Base-by-base conservation (phyloP, 176 grass and related monocot species). In the Cenchrus fungigraminus region DNA sequence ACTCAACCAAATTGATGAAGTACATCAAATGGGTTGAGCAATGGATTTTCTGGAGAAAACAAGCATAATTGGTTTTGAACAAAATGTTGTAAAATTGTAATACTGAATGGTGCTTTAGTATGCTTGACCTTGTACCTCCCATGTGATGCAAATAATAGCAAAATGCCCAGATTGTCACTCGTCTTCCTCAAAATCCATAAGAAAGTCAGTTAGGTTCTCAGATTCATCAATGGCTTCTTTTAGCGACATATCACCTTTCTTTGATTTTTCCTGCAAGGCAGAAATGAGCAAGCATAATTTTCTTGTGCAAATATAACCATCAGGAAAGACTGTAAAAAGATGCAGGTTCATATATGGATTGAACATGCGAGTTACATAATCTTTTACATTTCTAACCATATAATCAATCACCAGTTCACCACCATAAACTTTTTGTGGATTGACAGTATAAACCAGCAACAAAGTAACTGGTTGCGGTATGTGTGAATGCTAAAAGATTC, bases 151-250 rank as follows among this genome's bases (percentile, higher is more conserved):
- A 68, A 69, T 5, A 68, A 68, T 67, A 79, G 53, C 56, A 65
- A 76, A 42, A 71, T 12, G 3, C 53, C 74, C 64, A 66, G 64
- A 76, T 60, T 69, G 32, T 87, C 82, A 90, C 45, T 92, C 91
- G 12, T 91, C 89, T 89, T 90, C 91, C 65, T 94, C 88, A 45
- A 95, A 99, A 55, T 99, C 86, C 91, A 96, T 92, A 78, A 99
- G 73, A 43, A 99, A 92, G 89, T 94, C 88, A 40, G 93, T 94
- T 73, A 96, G 80, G 76, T 95, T 95, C 83, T 90, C 87, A 58
- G 93, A 95, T 77, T 98, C 92, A 71, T 92, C 79, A 49, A 95
- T 88, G 67, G 93, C 95, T 63, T 98, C 89, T 87, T 95, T 87
- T 71, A 98, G 79, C 65, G 95, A 83, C 74, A 97, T 71, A 50